A percentile compares a stretch with the other conserved stretches of the same genome.
These are phyloP conservation scores for Naganishia vaughanmartiniae DNA, from an alignment of 768 basidiomycete genomes.

Conservation along the genomic window DNA sequence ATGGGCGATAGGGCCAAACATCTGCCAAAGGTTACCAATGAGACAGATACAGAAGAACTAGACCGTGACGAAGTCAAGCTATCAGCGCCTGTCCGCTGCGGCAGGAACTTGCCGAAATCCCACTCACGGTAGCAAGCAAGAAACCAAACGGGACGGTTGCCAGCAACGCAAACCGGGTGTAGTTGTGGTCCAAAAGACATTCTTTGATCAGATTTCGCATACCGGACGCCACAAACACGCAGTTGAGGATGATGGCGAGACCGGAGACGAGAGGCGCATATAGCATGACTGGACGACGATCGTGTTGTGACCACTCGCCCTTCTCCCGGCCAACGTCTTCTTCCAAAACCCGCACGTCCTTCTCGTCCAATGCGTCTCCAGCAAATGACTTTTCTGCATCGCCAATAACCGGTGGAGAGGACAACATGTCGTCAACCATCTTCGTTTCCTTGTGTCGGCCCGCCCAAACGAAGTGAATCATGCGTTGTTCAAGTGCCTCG, in stretches of 20 bases:
- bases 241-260: constrained; percentile 42
- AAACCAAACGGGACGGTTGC: constrained; percentile 61
- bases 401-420: neutral
- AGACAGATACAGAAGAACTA: constrained; percentile 47
- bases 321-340: constrained; percentile 1
- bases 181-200: constrained; percentile 66
- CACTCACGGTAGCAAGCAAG: constrained; percentile 29
- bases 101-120: constrained; percentile 42
- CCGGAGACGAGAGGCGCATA: constrained; percentile 47
- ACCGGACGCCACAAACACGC: constrained; percentile 38
- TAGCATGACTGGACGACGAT: constrained; percentile 40
- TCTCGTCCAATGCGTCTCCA: neutral
- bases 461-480: constrained; percentile 79
- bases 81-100: constrained; percentile 45
- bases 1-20: constrained; percentile 50
- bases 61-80: constrained; percentile 61
- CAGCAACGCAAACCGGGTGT: constrained; percentile 65
- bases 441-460: constrained; percentile 48
- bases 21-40: constrained; percentile 48
- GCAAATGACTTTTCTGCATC: neutral
- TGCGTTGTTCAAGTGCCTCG: constrained; percentile 62
- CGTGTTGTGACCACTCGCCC: constrained; percentile 7
- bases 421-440: neutral
- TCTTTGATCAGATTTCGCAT: constrained; percentile 60
- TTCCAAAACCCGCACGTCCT: neutral